Evolutionary conservation across 768 basidiomycete genomes (phyloP), one percentile per base, ranked within the genome.

Genomic region (Hypsizygus marmoreus): DNA sequence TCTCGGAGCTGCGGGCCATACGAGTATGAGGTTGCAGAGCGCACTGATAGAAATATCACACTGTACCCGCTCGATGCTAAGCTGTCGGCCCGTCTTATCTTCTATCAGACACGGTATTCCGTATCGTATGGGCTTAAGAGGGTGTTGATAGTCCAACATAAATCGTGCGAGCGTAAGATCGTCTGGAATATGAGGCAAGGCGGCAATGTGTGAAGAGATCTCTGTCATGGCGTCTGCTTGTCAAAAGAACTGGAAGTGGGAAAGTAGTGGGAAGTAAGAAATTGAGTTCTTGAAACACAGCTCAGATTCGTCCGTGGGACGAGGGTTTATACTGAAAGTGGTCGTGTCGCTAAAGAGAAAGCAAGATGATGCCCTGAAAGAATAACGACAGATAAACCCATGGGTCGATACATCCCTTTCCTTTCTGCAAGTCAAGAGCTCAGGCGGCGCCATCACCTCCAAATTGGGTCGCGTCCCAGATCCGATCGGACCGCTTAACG

Each of bases 131-230:
- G 79, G 75, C n/a, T 66, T 67, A 30, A 75, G 47, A 2, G 70
- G 66, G 42, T 80, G 78, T 34, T 71, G 59, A 17, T 66, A 66
- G 48, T 81, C 75, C 20, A 84, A 63, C 59, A 83, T 71, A 51
- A 84, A 84, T 49, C 81, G 77, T 0, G 80, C 70, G 2, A 83
- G 57, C 4, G 76, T 79, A 17, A 82, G 56, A 60, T 81, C 62
- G 41, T 81, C 77, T n/a, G 82, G 82, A 35, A 81, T 73, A 29
- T 55, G 53, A 40, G 68, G 67, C 36, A 75, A 56, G 10, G 64
- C 43, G 30, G 51, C 37, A 36, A 53, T 60, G n/a, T 58, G 51
- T 50, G 52, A 43, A 40, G 58, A 56, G 42, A 70, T 59, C 33
- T 59, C 60, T 26, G 59, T 50, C 63, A 70, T 70, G 19, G 42